Conservation (phyloP, 768 basidiomycete species). For the Lactifluus rugatus region DNA sequence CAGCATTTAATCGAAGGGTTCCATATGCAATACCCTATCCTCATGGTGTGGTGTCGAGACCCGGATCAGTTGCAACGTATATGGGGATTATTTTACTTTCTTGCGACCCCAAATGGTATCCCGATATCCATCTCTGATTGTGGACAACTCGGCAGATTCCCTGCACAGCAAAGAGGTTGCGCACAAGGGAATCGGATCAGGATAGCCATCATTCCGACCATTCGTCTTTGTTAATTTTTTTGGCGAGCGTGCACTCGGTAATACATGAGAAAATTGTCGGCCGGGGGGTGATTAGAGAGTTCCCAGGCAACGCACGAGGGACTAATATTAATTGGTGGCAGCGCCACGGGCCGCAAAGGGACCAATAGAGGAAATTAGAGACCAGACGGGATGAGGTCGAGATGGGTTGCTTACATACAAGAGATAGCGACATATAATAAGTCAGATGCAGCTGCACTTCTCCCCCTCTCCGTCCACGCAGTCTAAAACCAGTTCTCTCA, state of each 20-base stretch:
- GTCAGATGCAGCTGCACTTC: neutral
- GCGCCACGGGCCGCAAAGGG: no score
- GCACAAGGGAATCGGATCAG: neutral
- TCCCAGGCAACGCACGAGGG: no score
- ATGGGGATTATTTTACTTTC: no score
- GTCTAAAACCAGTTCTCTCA: slow-evolving; percentile 6
- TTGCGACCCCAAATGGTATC: neutral
- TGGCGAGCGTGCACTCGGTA: neutral
- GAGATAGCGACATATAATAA: slow-evolving; percentile 6
- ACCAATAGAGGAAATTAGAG: neutral
- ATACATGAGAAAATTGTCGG: no score
- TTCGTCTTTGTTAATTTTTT: neutral
- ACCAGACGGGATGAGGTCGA: no score
- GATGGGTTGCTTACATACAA: neutral
- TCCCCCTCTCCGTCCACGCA: slow-evolving; percentile 9
- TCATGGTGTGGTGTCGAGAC: neutral
- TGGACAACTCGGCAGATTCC: neutral
- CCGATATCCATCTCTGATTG: neutral
- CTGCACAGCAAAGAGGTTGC: neutral
- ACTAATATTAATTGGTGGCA: no score
- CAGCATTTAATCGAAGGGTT: neutral
- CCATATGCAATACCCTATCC: no score
- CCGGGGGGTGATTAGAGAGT: no score
- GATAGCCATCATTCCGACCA: neutral
- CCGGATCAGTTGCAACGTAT: neutral